Evolutionary conservation across 345 rosid genomes (phyloP), one percentile per base, ranked within the genome.

Genomic region (Pelargonium nanum): DNA sequence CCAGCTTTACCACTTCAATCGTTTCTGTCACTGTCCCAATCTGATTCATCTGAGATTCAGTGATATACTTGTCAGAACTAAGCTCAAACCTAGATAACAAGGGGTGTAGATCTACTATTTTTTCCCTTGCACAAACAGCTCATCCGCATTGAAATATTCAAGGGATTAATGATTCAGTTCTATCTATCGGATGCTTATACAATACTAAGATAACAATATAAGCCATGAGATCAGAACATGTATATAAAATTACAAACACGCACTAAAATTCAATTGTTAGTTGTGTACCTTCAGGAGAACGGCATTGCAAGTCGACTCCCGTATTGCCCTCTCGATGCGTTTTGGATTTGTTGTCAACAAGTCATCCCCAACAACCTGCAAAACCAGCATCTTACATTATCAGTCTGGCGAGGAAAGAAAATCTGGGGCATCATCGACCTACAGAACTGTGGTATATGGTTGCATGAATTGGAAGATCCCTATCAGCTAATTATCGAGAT

Each of bases 11-110:
- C n/a, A 84, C 96, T 76, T 93, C 97, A 61, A 89, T 77, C 59
- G 91, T 88, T 72, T 93, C 97, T n/a, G 96, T 84, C 71, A 93
- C 89, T 0, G 99, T 89, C 73, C 99, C 99, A 22, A 93, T 83
- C 82, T 87, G 97, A 76, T 87, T 93, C 70, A 93, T 74, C 99
- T 93, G 78, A 62, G 72, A 69, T 60, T 57, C 50, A 56, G 52
- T 52, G 44, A 40, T 6, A 2, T 5, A 50, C 60, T 24, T 25
- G 44, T 63, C 23, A 70, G 61, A 57, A n/a, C 9, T 0, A 32
- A 21, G 48, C 48, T 17, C 48, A 40, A 40, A 40, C 48, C 9
- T 8, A 6, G 48, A 40, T 17, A 40, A 40, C 15, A 17, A 40
- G 15, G n/a, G 48, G 2, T 40, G 17, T 40, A 40, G 15, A 40